Evolutionary conservation across 352 stramenopile genomes (phyloP).

Genomic region (Aphanomyces stellatus): DNA sequence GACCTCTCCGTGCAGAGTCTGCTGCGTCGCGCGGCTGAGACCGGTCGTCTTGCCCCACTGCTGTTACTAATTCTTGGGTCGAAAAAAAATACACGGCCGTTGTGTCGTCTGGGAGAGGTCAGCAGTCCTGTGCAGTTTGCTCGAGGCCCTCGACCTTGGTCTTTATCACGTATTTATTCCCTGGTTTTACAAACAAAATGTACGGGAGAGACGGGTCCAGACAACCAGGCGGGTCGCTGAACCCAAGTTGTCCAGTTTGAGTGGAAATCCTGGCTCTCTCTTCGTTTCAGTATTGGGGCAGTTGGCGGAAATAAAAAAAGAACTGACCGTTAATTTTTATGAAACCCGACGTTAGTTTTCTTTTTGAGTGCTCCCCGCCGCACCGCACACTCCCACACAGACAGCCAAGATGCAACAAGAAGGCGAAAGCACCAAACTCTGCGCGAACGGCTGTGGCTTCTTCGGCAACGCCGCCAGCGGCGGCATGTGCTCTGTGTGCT

Average conservation of each 20-base stretch:
- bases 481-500: slow-evolving; percentile 79
- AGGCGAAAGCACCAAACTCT: slow-evolving; percentile 63
- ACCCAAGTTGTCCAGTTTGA: not conserved
- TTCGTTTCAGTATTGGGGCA: not conserved
- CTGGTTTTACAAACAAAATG: too few species aligned
- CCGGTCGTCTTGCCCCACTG: not conserved
- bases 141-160: not conserved
- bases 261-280: not conserved
- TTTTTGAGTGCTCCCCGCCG: slow-evolving; percentile 7
- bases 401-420: slow-evolving; percentile 62
- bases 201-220: too few species aligned
- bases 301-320: slow-evolving; percentile 8
- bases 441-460: slow-evolving; percentile 67
- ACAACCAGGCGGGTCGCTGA: too few species aligned
- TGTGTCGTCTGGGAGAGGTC: not conserved
- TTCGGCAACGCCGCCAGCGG: slow-evolving; percentile 58
- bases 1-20: not conserved
- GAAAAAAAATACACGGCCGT: not conserved
- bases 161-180: too few species aligned
- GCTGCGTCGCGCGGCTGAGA: not conserved
- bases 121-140: not conserved
- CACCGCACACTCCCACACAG: not conserved
- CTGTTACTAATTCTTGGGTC: not conserved
- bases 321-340: not conserved
- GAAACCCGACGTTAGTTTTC: slow-evolving; percentile 12